Percentiles rank a stretch among this genome's conserved stretches.
phyloP scores from a whole-genome alignment of 345 rosid genomes.

The Acer negundo region DNA sequence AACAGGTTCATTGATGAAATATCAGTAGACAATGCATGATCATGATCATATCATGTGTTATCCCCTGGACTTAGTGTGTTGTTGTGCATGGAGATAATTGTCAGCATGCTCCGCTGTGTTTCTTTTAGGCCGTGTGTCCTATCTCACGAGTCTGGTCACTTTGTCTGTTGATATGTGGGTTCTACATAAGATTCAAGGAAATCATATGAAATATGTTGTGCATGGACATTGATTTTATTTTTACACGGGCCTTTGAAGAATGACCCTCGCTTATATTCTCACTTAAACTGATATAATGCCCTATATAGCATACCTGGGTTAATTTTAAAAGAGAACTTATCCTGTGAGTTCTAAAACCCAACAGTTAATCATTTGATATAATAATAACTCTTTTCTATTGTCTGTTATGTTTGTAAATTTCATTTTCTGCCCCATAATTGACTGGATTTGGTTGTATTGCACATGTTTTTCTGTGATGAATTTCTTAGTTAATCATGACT shows the following conservation, averaged over 20 bases:
- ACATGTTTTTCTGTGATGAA: conserved; percentile 4
- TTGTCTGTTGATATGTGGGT: conserved; percentile 3
- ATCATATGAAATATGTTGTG: not conserved
- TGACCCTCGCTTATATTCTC: not conserved
- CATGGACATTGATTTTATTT: not conserved
- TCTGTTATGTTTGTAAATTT: not conserved
- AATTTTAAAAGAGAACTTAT: not conserved
- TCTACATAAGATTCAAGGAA: not conserved
- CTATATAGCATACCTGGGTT: not conserved
- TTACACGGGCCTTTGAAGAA: not conserved
- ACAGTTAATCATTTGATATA: not conserved
- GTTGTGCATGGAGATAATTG: conserved; percentile 1
- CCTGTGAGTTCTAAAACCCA: not conserved
- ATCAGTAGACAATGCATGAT: conserved; percentile 2
- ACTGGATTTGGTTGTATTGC: not conserved
- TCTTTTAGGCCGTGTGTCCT: not conserved
- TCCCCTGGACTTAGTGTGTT: not conserved
- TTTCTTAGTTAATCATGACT: not conserved
- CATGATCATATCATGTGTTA: not conserved
- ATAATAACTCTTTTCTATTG: not conserved
- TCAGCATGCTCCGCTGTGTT: not conserved
- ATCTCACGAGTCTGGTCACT: not conserved
- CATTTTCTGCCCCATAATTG: not conserved
- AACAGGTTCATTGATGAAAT: conserved; percentile 7
- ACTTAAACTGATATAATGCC: not conserved